These are phyloP conservation scores for Musa schizocarpa DNA, from an alignment of 176 grass and related monocot species.

Conservation along the genomic window DNA sequence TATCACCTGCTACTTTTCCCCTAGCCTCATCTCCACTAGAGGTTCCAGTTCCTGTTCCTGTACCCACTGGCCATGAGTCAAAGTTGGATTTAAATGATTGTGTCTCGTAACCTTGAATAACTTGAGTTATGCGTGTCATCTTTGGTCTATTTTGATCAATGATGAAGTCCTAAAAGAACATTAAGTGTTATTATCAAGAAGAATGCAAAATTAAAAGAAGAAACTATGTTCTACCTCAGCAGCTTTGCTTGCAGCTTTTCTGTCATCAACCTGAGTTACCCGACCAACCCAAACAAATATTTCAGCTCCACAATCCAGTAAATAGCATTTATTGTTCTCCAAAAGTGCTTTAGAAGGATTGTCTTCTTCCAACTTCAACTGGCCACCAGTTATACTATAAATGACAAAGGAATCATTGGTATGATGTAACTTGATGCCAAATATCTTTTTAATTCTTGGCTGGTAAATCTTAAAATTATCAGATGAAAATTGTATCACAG, in stretches of 20 bases:
- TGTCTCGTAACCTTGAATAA: conserved; percentile 95
- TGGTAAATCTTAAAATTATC: background rate
- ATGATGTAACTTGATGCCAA: background rate
- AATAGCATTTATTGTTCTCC: conserved; percentile 87
- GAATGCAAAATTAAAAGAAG: background rate
- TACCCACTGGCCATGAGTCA: conserved; percentile 76
- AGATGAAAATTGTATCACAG: too few species aligned
- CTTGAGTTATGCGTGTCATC: conserved; percentile 61
- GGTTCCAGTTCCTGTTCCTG: conserved; percentile 29
- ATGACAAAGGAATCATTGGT: background rate
- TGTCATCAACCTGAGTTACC: conserved; percentile 82
- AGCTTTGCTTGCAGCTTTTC: conserved; percentile 79
- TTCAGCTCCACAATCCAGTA: conserved; percentile 88
- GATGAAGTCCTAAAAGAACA: conserved; percentile 64
- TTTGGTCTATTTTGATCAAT: conserved; percentile 70
- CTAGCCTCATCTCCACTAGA: conserved; percentile 60
- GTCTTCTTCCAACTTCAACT: conserved; percentile 74
- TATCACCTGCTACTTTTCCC: conserved; percentile 90
- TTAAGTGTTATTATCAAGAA: background rate
- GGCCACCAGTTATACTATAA: conserved; percentile 63
- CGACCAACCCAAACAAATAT: conserved; percentile 96
- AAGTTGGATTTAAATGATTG: conserved; percentile 89
- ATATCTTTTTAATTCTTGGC: background rate
- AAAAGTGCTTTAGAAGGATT: conserved; percentile 64
- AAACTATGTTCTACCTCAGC: conserved; percentile 59